Evolutionary conservation across 139 green algal species (phyloP).

Genomic region (Dunaliella sp.): DNA sequence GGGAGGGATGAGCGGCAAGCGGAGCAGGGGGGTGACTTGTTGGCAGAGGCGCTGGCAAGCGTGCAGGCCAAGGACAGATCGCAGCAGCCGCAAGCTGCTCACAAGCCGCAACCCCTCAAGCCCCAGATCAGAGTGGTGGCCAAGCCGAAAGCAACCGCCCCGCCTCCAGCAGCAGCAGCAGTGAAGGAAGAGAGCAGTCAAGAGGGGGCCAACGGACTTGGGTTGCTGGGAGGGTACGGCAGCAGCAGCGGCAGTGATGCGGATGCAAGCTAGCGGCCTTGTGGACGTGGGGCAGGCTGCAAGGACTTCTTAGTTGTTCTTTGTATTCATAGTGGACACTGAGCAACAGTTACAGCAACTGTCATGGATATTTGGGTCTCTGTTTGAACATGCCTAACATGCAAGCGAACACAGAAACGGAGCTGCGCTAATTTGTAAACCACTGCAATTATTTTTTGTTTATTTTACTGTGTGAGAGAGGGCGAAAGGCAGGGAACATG

Average conservation of each 20-base stretch:
- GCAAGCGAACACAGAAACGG: no score
- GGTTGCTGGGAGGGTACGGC: slow-evolving; percentile 35
- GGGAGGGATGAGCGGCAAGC: not conserved
- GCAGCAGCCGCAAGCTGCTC: not conserved
- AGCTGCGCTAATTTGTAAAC: no score
- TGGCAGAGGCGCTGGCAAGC: not conserved
- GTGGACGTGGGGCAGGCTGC: no score
- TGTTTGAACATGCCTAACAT: no score
- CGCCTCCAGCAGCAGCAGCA: not conserved
- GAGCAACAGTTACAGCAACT: no score
- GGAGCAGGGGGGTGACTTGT: not conserved
- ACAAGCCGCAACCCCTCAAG: slow-evolving; percentile 3
- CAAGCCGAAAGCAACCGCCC: slow-evolving; percentile 24
- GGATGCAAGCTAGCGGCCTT: not conserved
- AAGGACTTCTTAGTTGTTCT: no score
- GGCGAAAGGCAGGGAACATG: no score
- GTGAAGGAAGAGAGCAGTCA: not conserved
- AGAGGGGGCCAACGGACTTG: not conserved
- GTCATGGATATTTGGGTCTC: no score
- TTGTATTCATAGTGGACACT: no score
- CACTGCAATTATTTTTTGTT: not conserved
- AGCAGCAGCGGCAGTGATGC: slow-evolving; percentile 17
- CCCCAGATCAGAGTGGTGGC: slow-evolving; percentile 27
- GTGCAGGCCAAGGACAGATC: not conserved
- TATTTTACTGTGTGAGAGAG: no score